Evolutionary conservation across 257 asterid genomes (phyloP).

Genomic region (Craterostigma plantagineum): DNA sequence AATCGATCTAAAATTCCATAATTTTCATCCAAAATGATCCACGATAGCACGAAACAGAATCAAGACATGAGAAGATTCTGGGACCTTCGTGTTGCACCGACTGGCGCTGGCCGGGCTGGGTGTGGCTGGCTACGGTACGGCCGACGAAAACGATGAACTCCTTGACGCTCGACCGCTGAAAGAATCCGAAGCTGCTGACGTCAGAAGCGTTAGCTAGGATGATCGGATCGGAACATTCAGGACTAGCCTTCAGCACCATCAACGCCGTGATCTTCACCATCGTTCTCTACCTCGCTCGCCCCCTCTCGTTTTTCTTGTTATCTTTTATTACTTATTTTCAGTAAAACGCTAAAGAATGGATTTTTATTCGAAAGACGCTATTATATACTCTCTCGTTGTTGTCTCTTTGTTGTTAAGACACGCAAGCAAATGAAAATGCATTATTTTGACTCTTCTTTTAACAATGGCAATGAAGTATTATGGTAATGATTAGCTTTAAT

Average conservation of each 20-base stretch:
- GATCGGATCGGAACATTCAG: constrained; percentile 63
- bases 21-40: too few relatives aligned
- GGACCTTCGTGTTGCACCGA: constrained; percentile 84
- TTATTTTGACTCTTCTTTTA: too few relatives aligned
- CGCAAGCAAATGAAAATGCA: too few relatives aligned
- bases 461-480: too few relatives aligned
- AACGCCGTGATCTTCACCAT: constrained; percentile 89
- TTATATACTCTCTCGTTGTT: too few relatives aligned
- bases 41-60: neutral
- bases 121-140: constrained; percentile 72
- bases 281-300: too few relatives aligned
- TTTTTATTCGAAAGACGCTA: too few relatives aligned
- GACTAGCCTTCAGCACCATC: constrained; percentile 50
- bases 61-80: neutral
- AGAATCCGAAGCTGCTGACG: constrained; percentile 65
- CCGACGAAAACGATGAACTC: constrained; percentile 71
- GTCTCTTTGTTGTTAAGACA: too few relatives aligned
- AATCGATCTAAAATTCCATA: too few relatives aligned
- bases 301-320: neutral
- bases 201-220: constrained; percentile 56
- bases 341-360: too few relatives aligned
- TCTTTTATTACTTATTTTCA: too few relatives aligned
- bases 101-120: constrained; percentile 66
- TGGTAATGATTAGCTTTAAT: too few relatives aligned
- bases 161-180: constrained; percentile 65